Evolutionary conservation across 495 filamentous ascomycete genomes (phyloP), one percentile per base, ranked within the genome.

Genomic region (Peziza echinospora): DNA sequence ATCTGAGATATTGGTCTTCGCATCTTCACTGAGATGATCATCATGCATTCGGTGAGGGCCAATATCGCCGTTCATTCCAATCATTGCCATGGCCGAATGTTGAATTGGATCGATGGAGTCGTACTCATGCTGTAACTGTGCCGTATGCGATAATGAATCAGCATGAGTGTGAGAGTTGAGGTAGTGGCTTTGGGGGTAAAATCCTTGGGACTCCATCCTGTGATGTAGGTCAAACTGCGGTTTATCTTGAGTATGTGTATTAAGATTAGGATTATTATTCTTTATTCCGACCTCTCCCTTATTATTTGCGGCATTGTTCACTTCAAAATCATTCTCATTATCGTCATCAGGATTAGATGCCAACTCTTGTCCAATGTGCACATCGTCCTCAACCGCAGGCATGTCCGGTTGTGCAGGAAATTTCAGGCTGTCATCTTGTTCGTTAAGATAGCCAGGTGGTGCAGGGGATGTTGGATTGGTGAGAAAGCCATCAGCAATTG

Each of bases 1-100:
- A 51, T 86, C 80, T 25, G 73, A 81, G 9, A 53, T 45, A 21
- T 60, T 59, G 39, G 57, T 60, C 22, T 53, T 42, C 7, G 45
- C 57, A 26, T 56, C 57, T 40, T 59, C 56, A 16, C 57, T 60
- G n/a, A 59, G 53, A 21, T 43, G 41, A 10, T 21, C 56, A 7
- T 40, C 45, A 8, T 30, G 42, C 11, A 43, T 24, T 17, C 39
- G 44, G n/a, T 16, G 37, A 19, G 46, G 45, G 19, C 53, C 47
- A 13, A 30, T 23, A 46, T 37, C 44, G 21, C 45, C 25, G 23
- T 41, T 34, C 40, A 41, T 26, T 22, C 51, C 51, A 17, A 60
- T 28, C 56, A 60, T 60, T 16, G 56, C 51, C 45, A 59, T 50
- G 11, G 56, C 52, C 5, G 56, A 59, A 34, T 55, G 40, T 24